Percentiles rank a stretch among this genome's conserved stretches.
Conservation (phyloP, 2,329 filamentous ascomycete species). For the Xylaria sp. region DNA sequence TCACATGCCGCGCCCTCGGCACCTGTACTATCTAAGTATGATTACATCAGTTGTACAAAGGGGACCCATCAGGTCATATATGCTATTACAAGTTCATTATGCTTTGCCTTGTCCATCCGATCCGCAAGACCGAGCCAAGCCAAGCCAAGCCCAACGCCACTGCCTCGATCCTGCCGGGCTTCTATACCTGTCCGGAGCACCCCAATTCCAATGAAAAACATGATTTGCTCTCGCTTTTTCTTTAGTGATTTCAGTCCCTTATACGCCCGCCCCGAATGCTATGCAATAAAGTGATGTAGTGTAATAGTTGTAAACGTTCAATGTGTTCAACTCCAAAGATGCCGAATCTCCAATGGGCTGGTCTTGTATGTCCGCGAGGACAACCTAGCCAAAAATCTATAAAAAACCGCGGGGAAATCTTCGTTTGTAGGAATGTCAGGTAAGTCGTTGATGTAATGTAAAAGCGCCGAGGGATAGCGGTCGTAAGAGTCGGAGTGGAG, state of each 20-base stretch:
- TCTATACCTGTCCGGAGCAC: conserved; percentile 1
- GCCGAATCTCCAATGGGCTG: conserved; percentile 26
- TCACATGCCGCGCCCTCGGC: background rate
- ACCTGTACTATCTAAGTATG: background rate
- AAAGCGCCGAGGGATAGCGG: background rate
- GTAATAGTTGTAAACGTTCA: conserved; percentile 23
- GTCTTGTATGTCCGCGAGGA: conserved; percentile 34
- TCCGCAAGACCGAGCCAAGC: background rate
- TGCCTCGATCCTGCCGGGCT: conserved; percentile 19
- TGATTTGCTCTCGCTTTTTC: background rate
- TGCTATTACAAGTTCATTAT: conserved; percentile 16
- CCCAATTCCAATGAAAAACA: conserved; percentile 15
- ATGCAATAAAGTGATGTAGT: conserved; percentile 27
- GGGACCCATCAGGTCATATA: conserved; percentile 23
- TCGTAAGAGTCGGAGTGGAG: background rate
- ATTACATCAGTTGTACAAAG: conserved; percentile 30
- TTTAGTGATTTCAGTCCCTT: background rate
- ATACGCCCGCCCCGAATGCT: conserved; percentile 1
- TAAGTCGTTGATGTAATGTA: conserved; percentile 6
- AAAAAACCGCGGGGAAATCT: conserved; percentile 4
- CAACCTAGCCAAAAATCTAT: conserved; percentile 28
- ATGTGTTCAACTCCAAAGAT: conserved; percentile 25
- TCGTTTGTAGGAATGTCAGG: conserved; percentile 27
- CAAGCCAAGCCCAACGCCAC: conserved; percentile 22
- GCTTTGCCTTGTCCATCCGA: conserved; percentile 10